Evolutionary conservation across 805 yeast genomes (phyloP).

Genomic region (Ogataea glucozyma): DNA sequence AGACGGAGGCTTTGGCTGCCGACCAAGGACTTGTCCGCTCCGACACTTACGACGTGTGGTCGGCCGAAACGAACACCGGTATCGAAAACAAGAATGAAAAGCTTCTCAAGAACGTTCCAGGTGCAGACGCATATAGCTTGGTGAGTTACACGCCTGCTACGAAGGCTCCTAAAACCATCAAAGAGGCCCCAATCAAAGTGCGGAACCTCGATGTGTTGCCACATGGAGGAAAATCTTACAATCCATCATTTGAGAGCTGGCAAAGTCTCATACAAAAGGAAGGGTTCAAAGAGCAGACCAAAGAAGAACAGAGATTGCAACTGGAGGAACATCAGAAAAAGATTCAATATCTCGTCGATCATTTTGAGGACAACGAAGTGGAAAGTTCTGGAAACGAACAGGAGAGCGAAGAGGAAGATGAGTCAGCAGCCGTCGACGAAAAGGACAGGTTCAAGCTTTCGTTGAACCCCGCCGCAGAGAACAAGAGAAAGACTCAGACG

Average conservation of each 20-base stretch:
- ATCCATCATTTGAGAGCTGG: slow-evolving; percentile 88
- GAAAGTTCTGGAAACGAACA: slow-evolving; percentile 44
- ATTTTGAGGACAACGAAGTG: slow-evolving; percentile 60
- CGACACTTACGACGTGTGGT: slow-evolving; percentile 69
- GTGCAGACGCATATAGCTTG: slow-evolving; percentile 25
- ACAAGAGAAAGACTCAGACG: slow-evolving; percentile 72
- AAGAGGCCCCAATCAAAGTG: slow-evolving; percentile 52
- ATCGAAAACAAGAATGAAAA: slow-evolving; percentile 36
- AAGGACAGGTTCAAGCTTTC: slow-evolving; percentile 52
- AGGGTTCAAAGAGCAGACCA: slow-evolving; percentile 60
- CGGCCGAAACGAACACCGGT: too few relatives aligned
- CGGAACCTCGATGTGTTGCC: slow-evolving; percentile 55
- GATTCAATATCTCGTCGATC: slow-evolving; percentile 64
- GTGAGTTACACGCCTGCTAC: slow-evolving; percentile 53
- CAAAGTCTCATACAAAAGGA: slow-evolving; percentile 66
- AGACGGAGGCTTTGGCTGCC: slow-evolving; percentile 53
- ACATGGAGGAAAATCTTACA: slow-evolving; percentile 88
- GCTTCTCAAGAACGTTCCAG: slow-evolving; percentile 40
- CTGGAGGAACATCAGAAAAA: slow-evolving; percentile 63
- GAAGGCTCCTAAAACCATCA: slow-evolving; percentile 55
- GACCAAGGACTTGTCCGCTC: slow-evolving; percentile 63
- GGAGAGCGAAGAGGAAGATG: slow-evolving; percentile 39
- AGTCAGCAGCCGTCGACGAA: slow-evolving; percentile 35
- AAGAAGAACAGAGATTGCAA: slow-evolving; percentile 62
- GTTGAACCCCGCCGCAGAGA: slow-evolving; percentile 65